These are phyloP conservation scores for Globisporangium heterothallicum DNA, from an alignment of 352 stramenopile species.

Conservation along the genomic window DNA sequence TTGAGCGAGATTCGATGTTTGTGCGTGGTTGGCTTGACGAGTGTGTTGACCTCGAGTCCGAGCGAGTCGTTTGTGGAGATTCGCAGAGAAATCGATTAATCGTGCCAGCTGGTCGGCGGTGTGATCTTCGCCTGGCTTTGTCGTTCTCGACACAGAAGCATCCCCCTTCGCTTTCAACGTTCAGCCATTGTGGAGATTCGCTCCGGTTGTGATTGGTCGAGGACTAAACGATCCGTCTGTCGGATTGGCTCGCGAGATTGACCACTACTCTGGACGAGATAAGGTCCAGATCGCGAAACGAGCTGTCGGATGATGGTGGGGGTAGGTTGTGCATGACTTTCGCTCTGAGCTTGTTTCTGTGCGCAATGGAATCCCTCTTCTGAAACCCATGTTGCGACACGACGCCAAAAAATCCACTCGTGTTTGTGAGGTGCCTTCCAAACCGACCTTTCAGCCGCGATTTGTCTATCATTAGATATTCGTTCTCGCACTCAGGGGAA, in stretches of 20 bases:
- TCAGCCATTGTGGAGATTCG: too few species aligned
- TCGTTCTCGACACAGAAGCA: background rate
- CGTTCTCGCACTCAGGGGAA: background rate
- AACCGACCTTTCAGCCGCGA: background rate
- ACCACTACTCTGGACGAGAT: background rate
- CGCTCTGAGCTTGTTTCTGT: background rate
- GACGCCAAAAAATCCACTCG: constrained; percentile 5
- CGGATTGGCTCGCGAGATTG: too few species aligned
- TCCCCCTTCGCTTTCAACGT: background rate
- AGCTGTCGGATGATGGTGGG: background rate
- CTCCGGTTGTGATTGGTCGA: too few species aligned
- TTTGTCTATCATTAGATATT: background rate
- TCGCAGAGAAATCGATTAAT: background rate
- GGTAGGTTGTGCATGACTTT: background rate
- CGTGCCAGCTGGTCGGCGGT: background rate
- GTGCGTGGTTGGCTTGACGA: too few species aligned
- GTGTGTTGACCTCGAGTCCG: too few species aligned
- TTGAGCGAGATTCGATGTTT: too few species aligned
- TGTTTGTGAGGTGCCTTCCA: too few species aligned
- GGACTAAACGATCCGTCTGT: too few species aligned
- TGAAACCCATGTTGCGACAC: constrained; percentile 1
- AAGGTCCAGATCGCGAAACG: background rate
- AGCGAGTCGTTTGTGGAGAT: too few species aligned
- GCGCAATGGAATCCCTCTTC: background rate
- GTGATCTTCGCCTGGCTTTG: background rate